Evolutionary conservation across 1,284 basidiomycete species (phyloP).

Genomic region (Cutaneotrichosporon sp.): DNA sequence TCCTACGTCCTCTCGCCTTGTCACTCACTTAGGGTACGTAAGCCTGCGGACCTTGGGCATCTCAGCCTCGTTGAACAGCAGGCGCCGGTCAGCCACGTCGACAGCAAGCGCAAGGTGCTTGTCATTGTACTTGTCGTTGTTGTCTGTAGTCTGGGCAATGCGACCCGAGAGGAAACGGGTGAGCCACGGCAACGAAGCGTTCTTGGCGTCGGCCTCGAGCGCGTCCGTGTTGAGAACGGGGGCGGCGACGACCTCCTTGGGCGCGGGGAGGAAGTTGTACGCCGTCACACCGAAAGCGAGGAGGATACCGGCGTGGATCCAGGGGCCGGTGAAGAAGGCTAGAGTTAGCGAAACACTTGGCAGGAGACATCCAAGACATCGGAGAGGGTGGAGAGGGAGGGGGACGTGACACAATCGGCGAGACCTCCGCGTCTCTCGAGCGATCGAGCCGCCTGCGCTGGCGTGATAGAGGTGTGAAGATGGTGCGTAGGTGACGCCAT

Average conservation of each 20-base stretch:
- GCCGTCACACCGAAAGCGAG: slow-evolving; percentile 36
- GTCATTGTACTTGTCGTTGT: slow-evolving; percentile 47
- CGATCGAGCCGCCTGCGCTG: too few species aligned
- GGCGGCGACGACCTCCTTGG: slow-evolving; percentile 32
- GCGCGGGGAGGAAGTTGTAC: slow-evolving; percentile 47
- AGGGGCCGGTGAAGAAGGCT: slow-evolving; percentile 51
- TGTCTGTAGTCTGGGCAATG: slow-evolving; percentile 39
- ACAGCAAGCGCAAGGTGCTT: slow-evolving; percentile 53
- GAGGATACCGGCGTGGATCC: slow-evolving; percentile 44
- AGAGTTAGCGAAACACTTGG: slow-evolving; percentile 11
- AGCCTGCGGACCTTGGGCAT: slow-evolving; percentile 49
- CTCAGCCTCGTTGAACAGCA: slow-evolving; percentile 56
- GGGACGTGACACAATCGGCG: neutral
- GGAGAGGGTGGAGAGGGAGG: neutral
- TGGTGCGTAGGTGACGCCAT: too few species aligned
- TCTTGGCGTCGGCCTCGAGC: slow-evolving; percentile 27
- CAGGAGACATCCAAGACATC: neutral
- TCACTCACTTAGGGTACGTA: slow-evolving; percentile 51
- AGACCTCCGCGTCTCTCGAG: too few species aligned
- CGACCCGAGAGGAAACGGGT: slow-evolving; percentile 49
- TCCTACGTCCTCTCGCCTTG: too few species aligned
- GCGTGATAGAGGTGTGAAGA: too few species aligned
- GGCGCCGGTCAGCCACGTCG: slow-evolving; percentile 50
- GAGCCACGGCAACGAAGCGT: slow-evolving; percentile 34
- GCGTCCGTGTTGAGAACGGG: slow-evolving; percentile 38